phyloP scores from a whole-genome alignment of 768 basidiomycete species.

The Auricularia heimuer region DNA sequence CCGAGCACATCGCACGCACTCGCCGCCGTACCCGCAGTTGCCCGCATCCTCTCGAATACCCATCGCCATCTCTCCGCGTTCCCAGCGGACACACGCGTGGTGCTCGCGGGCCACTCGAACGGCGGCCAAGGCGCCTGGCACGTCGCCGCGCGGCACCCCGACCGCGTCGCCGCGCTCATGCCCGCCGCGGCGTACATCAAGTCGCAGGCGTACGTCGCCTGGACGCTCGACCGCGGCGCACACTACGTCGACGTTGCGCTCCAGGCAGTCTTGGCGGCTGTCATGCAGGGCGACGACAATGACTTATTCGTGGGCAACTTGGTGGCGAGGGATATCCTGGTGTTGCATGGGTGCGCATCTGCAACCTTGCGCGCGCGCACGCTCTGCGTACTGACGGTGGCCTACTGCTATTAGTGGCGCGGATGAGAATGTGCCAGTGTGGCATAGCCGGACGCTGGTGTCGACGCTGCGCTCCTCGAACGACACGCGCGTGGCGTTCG shows the following conservation, averaged over 20 bases:
- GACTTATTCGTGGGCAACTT: slow-evolving; percentile 78
- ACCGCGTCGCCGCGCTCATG: slow-evolving; percentile 52
- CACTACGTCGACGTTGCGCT: slow-evolving; percentile 74
- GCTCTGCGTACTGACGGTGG: neutral
- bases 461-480: slow-evolving; percentile 52
- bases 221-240: slow-evolving; percentile 44
- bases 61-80: slow-evolving; percentile 32
- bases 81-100: slow-evolving; percentile 30
- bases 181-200: slow-evolving; percentile 81
- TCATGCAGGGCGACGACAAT: slow-evolving; percentile 78
- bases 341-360: slow-evolving; percentile 60
- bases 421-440: slow-evolving; percentile 82
- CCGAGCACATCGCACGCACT: slow-evolving; percentile 66
- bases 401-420: slow-evolving; percentile 36
- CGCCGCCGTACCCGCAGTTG: slow-evolving; percentile 48
- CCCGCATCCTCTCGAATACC: slow-evolving; percentile 30
- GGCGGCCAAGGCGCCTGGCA: slow-evolving; percentile 90
- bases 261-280: slow-evolving; percentile 60
- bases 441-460: slow-evolving; percentile 67
- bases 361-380: neutral
- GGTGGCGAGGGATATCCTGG: slow-evolving; percentile 56
- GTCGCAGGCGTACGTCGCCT: slow-evolving; percentile 76
- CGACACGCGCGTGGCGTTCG: slow-evolving; percentile 30
- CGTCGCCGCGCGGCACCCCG: slow-evolving; percentile 65
- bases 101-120: slow-evolving; percentile 88